Conservation (phyloP, 345 rosid genomes). For the Arabis hirsuta region DNA sequence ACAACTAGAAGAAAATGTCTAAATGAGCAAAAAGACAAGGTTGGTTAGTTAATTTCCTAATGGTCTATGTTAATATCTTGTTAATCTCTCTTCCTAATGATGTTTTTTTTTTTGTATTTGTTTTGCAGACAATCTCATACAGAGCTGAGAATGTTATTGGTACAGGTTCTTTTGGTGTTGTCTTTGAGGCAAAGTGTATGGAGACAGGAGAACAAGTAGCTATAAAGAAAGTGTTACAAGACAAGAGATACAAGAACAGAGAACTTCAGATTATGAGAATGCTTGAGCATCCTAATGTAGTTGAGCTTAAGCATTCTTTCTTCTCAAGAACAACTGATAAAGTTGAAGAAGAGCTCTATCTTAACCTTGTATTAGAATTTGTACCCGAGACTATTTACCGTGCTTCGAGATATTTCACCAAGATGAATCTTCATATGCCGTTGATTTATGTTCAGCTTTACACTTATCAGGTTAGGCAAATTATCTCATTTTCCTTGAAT, state of each 20-base stretch:
- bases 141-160: slow-evolving; percentile 92
- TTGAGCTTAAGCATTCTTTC: slow-evolving; percentile 80
- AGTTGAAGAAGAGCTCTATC: slow-evolving; percentile 63
- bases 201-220: slow-evolving; percentile 87
- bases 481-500: background rate
- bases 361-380: slow-evolving; percentile 88
- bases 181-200: slow-evolving; percentile 91
- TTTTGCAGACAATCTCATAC: slow-evolving; percentile 64
- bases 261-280: slow-evolving; percentile 93
- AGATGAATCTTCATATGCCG: slow-evolving; percentile 79
- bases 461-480: slow-evolving; percentile 66
- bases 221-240: slow-evolving; percentile 91
- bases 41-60: slow-evolving; percentile 34
- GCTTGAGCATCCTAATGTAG: slow-evolving; percentile 76
- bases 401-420: slow-evolving; percentile 70
- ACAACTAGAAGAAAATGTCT: slow-evolving; percentile 68
- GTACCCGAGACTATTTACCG: slow-evolving; percentile 81
- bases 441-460: slow-evolving; percentile 77
- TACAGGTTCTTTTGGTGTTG: slow-evolving; percentile 92
- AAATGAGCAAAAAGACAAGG: slow-evolving; percentile 82
- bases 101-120: too few species aligned
- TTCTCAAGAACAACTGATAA: slow-evolving; percentile 72
- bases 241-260: slow-evolving; percentile 91
- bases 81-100: slow-evolving; percentile 17
- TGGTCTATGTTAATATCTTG: background rate